Base-by-base conservation (phyloP, 331 rosid genomes). In the Quercus lobata region DNA sequence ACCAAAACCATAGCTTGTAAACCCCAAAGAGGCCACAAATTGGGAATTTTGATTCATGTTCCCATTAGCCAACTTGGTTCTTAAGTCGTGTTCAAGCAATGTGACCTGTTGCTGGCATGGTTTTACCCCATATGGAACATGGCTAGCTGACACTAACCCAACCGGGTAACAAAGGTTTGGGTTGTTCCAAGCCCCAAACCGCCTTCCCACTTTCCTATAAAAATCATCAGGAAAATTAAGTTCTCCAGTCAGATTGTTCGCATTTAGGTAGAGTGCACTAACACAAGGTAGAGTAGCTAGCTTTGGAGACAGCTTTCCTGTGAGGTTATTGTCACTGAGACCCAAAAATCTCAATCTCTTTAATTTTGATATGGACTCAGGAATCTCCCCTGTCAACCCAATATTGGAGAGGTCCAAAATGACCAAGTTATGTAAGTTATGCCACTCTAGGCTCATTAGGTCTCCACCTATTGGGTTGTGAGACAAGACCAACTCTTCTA, bases 121-220 rank as follows among this genome's bases (percentile, higher is more conserved):
- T 71, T 83, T 88, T 74, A 96, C 94, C 61, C 98, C 98, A 77
- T 49, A 82, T 12, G 94, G 99, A 18, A 82, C 86, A 80, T 85
- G 63, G 5, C 25, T 81, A 35, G 84, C 55, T 74, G 90, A 84
- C 78, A 81, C 78, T 78, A 69, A 78, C 75, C 82, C 89, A 79
- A 77, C 73, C 17, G 73, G 77, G 90, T 84, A 91, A 56, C 99
- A 95, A 76, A 95, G 92, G 84, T 90, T 84, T 2, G 99, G 92
- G 62, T 95, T 95, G 78, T 77, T 84, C 97, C 91, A 89, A 12
- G 93, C 98, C 61, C 98, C 96, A 84, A 95, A 95, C 63, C 98
- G 89, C 76, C 92, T 90, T 8, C 96, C 96, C 96, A 91, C 75
- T 87, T 88, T 93, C 29, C 82, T 80, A 72, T 89, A 91, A 83